Percentiles rank a stretch among this genome's conserved stretches.
These are phyloP conservation scores for Fraxinus sp. DNA, from an alignment of 305 asterid genomes.

Conservation along the genomic window DNA sequence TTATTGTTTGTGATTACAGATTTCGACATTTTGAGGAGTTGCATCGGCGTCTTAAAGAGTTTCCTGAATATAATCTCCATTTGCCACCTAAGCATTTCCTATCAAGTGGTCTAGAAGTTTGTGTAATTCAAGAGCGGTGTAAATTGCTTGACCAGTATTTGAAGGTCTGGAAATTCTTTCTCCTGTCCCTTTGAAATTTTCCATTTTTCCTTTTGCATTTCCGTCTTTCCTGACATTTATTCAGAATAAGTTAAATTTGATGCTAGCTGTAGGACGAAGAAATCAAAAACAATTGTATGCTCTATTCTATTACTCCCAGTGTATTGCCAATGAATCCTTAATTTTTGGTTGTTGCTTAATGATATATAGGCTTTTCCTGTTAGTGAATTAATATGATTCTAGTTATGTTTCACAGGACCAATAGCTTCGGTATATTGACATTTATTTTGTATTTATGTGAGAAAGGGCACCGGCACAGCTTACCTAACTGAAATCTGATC, in stretches of 20 bases:
- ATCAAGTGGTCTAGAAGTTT: constrained; percentile 80
- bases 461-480: neutral
- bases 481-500: neutral
- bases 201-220: constrained; percentile 13
- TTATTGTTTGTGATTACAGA: constrained; percentile 41
- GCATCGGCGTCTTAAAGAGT: constrained; percentile 96
- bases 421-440: neutral
- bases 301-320: neutral
- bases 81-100: constrained; percentile 98
- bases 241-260: neutral
- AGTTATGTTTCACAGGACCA: neutral
- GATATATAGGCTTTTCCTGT: neutral
- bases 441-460: neutral
- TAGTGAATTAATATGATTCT: neutral
- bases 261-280: constrained; percentile 2
- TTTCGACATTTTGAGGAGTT: constrained; percentile 97
- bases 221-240: neutral
- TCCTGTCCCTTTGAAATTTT: neutral
- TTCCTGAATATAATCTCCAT: constrained; percentile 85
- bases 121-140: constrained; percentile 85
- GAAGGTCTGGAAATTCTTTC: constrained; percentile 56
- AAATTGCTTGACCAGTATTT: constrained; percentile 81
- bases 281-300: neutral
- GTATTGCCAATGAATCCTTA: neutral
- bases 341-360: neutral